Evolutionary conservation across 2,329 filamentous ascomycete genomes (phyloP), one percentile per base, ranked within the genome.

Genomic region (Bipolaris zeicola): DNA sequence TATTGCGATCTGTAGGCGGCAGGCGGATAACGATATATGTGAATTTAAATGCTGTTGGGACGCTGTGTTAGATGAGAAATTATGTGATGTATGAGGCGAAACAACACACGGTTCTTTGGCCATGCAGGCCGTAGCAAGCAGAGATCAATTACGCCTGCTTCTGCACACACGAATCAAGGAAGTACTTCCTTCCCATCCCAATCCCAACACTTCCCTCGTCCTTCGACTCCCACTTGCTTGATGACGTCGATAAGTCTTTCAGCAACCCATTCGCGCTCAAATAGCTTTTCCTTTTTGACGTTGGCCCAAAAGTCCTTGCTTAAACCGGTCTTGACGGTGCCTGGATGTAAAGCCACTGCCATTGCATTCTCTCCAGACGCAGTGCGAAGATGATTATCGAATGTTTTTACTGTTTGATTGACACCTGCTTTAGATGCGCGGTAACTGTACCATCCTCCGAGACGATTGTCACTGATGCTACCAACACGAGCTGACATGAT

Each of bases 361-460:
- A 92, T 80, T 0, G 89, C 89, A 49, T 84, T 86, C 0, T 84
- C 82, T 0, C 82, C 86, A 56, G 83, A 82, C 39, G 82, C 80
- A 3, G 82, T 79, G 34, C 76, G 75, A 31, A 95, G 76, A 68
- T 87, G 84, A 26, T 89, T 81, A 71, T 95, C 91, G 59, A 92
- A 87, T 6, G 84, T 89, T 76, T 87, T 90, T 6, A 85, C 85
- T 11, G 92, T 55, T 68, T 88, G 88, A 62, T 88, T 91, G 3
- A 94, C 86, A 2, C 83, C 90, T 0, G 90, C 85, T 75, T 95
- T 96, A 50, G 85, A 88, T 6, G 88, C 85, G 13, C 91, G 87
- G 74, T 95, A 95, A 53, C 83, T 87, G 74, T 92, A 96, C 91
- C 91, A 95, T 0, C 91, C 91, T 2, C 91, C 91, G 0, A 87